Percentiles rank a stretch among this genome's conserved stretches.
Conservation (phyloP, 345 rosid genomes). For the Hibiscus tridactylites region DNA sequence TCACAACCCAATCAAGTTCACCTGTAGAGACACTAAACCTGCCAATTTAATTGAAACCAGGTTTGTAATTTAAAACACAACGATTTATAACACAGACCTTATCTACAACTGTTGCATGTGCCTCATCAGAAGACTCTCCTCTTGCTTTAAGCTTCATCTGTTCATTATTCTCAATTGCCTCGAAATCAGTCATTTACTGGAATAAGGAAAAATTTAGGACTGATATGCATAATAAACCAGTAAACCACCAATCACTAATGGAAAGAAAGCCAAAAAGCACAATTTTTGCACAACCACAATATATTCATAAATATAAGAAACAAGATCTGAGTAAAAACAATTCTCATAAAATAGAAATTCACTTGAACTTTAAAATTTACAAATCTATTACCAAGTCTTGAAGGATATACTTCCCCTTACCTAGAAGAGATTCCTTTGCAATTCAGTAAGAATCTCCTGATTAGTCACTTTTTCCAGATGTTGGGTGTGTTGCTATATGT, state of each 20-base stretch:
- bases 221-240: neutral
- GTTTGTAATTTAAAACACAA: neutral
- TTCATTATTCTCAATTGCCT: slow-evolving; percentile 73
- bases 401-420: neutral
- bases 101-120: slow-evolving; percentile 48
- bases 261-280: neutral
- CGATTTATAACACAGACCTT: slow-evolving; percentile 39
- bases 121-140: slow-evolving; percentile 60
- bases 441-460: neutral
- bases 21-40: neutral
- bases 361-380: neutral
- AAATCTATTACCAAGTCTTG: neutral
- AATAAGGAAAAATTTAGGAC: slow-evolving; percentile 5
- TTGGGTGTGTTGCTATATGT: neutral
- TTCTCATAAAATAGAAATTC: neutral
- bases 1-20: neutral
- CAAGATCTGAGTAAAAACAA: neutral
- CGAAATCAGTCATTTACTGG: slow-evolving; percentile 16
- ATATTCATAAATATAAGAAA: neutral
- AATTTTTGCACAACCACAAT: neutral
- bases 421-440: neutral
- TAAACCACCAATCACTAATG: neutral
- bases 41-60: neutral
- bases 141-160: slow-evolving; percentile 62
- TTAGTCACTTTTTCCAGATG: neutral